Percentiles rank a stretch among this genome's conserved stretches.
These are phyloP conservation scores for Melanopsichium pennsylvanicum DNA, from an alignment of 1,284 basidiomycete species.

Conservation along the genomic window DNA sequence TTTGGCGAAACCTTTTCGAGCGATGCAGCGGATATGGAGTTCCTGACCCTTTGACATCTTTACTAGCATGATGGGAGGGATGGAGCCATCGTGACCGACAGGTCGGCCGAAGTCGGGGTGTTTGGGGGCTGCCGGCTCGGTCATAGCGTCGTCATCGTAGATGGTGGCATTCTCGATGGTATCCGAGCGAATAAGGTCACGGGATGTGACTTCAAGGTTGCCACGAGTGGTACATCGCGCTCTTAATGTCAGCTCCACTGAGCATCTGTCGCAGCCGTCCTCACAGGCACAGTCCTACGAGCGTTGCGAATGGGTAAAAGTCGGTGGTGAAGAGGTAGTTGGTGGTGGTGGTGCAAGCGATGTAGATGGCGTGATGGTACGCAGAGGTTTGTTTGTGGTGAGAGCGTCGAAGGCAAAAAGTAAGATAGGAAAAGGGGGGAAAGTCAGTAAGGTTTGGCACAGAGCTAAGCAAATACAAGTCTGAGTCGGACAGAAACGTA, in stretches of 20 bases:
- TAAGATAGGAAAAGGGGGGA: too few species aligned
- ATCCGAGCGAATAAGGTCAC: slow-evolving; percentile 56
- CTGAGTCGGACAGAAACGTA: slow-evolving; percentile 23
- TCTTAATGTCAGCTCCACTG: slow-evolving; percentile 78
- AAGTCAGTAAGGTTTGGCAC: too few species aligned
- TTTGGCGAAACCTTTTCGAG: slow-evolving; percentile 97
- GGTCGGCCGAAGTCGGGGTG: slow-evolving; percentile 81
- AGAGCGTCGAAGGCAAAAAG: too few species aligned
- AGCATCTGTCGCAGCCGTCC: slow-evolving; percentile 79
- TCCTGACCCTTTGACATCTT: slow-evolving; percentile 95
- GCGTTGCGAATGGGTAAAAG: neutral
- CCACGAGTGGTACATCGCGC: slow-evolving; percentile 72
- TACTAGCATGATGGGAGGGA: slow-evolving; percentile 76
- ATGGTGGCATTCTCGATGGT: slow-evolving; percentile 43
- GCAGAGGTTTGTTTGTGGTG: too few species aligned
- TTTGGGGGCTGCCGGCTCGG: slow-evolving; percentile 46
- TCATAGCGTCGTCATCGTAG: slow-evolving; percentile 49
- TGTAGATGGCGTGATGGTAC: too few species aligned
- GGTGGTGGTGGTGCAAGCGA: too few species aligned
- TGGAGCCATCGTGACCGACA: slow-evolving; percentile 74
- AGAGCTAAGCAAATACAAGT: too few species aligned
- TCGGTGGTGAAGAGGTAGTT: too few species aligned
- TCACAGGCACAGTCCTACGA: slow-evolving; percentile 83
- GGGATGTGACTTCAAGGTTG: slow-evolving; percentile 82
- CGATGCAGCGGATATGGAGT: slow-evolving; percentile 83